A percentile compares a stretch with the other conserved stretches of the same genome.
These are phyloP conservation scores for Luffa aegyptiaca DNA, from an alignment of 306 rosid genomes.

Conservation along the genomic window DNA sequence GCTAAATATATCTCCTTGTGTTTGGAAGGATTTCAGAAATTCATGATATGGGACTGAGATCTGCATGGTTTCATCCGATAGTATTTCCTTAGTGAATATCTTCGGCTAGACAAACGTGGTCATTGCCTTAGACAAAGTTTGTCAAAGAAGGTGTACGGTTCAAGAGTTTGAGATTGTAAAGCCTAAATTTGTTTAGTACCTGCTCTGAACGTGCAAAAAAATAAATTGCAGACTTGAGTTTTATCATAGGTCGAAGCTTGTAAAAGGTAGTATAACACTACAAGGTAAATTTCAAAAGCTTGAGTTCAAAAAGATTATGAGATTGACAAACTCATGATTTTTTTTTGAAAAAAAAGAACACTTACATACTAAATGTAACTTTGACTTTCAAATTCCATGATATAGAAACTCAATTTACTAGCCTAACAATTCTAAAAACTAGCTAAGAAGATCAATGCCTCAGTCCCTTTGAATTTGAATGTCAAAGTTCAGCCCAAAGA, in stretches of 20 bases:
- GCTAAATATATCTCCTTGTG: not conserved
- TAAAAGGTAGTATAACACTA: not conserved
- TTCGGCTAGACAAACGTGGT: not conserved
- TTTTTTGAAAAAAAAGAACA: not conserved
- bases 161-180: not conserved
- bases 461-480: not conserved
- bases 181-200: not conserved
- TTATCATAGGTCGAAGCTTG: not conserved
- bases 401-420: not conserved
- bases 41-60: not conserved
- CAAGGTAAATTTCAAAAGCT: not conserved
- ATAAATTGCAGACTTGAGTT: not conserved
- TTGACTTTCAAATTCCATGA: not conserved
- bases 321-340: not conserved
- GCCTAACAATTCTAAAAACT: not conserved
- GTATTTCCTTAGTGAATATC: not conserved
- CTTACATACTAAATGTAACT: not conserved
- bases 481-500: not conserved
- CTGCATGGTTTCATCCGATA: not conserved
- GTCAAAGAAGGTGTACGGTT: not conserved
- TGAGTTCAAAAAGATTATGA: not conserved
- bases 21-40: not conserved
- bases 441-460: not conserved
- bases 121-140: not conserved
- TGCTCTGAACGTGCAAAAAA: not conserved